Evolutionary conservation across 306 rosid genomes (phyloP).

Genomic region (Elaeagnus macrophylla): DNA sequence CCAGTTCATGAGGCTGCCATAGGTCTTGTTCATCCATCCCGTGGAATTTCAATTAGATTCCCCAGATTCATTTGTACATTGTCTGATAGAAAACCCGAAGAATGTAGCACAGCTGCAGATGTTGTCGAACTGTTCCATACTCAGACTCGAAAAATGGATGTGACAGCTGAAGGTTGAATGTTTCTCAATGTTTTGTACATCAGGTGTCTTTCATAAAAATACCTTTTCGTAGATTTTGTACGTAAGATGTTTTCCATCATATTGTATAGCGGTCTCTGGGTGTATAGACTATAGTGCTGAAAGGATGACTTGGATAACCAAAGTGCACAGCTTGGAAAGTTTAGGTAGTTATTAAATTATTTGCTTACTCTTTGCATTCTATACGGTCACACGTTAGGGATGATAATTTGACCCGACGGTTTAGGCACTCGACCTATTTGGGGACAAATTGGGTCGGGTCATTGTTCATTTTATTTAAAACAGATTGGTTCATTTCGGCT

Average conservation of each 20-base stretch:
- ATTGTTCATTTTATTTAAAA: no score
- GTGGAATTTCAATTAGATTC: constrained; percentile 86
- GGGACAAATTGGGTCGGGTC: no score
- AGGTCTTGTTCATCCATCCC: constrained; percentile 69
- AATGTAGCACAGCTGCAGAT: constrained; percentile 67
- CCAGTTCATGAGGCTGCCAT: constrained; percentile 89
- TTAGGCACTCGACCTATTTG: no score
- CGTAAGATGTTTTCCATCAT: not conserved
- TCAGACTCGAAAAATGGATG: constrained; percentile 79
- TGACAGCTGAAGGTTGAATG: constrained; percentile 32
- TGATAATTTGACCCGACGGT: no score
- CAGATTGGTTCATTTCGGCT: no score
- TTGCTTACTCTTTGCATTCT: no score
- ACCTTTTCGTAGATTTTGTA: not conserved
- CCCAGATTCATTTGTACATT: constrained; percentile 51
- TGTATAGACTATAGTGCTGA: not conserved
- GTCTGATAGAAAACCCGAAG: constrained; percentile 69
- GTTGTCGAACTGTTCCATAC: constrained; percentile 66
- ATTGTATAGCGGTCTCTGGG: not conserved
- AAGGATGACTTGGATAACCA: no score
- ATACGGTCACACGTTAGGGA: no score
- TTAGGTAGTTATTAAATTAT: no score
- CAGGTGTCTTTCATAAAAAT: not conserved
- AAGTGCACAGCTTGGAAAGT: no score
- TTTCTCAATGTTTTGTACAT: not conserved